Percentiles rank a stretch among this genome's conserved stretches.
phyloP scores from a whole-genome alignment of 2,329 filamentous ascomycete species.

The Albifimbria verrucaria region DNA sequence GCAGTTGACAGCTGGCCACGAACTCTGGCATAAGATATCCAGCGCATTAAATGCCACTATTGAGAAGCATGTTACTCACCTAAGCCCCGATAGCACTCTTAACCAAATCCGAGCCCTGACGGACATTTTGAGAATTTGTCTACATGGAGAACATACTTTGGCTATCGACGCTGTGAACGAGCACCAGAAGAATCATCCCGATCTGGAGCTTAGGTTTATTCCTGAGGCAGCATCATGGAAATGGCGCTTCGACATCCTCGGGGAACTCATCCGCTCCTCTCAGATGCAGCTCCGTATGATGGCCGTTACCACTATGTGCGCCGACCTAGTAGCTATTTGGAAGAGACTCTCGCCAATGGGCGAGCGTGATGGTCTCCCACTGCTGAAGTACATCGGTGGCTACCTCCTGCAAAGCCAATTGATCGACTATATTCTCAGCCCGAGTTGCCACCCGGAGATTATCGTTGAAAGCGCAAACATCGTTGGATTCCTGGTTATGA shows the following conservation, averaged over 20 bases:
- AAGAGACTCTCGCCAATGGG: conserved; percentile 46
- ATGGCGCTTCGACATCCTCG: conserved; percentile 69
- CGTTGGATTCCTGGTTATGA: conserved; percentile 81
- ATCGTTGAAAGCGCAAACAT: conserved; percentile 80
- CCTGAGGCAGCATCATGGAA: conserved; percentile 53
- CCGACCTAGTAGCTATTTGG: conserved; percentile 66
- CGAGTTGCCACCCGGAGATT: conserved; percentile 89
- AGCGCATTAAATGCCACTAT: conserved; percentile 42
- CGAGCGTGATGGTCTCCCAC: conserved; percentile 31
- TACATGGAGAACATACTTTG: conserved; percentile 33
- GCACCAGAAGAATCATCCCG: conserved; percentile 26
- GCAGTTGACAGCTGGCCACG: conserved; percentile 36
- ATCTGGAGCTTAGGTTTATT: conserved; percentile 34
- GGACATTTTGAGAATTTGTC: conserved; percentile 38
- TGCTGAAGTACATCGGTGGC: conserved; percentile 65
- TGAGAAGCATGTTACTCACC: conserved; percentile 52
- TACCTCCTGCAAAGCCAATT: conserved; percentile 69
- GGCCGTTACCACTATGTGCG: conserved; percentile 72
- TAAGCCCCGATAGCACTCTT: conserved; percentile 43
- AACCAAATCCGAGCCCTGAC: conserved; percentile 37
- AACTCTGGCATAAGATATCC: conserved; percentile 41
- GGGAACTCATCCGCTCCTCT: conserved; percentile 73
- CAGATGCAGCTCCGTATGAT: conserved; percentile 88
- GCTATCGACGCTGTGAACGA: conserved; percentile 25
- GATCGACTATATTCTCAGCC: conserved; percentile 82